phyloP scores from a whole-genome alignment of 106 monocot species.

The Xerophyta viscosa region DNA sequence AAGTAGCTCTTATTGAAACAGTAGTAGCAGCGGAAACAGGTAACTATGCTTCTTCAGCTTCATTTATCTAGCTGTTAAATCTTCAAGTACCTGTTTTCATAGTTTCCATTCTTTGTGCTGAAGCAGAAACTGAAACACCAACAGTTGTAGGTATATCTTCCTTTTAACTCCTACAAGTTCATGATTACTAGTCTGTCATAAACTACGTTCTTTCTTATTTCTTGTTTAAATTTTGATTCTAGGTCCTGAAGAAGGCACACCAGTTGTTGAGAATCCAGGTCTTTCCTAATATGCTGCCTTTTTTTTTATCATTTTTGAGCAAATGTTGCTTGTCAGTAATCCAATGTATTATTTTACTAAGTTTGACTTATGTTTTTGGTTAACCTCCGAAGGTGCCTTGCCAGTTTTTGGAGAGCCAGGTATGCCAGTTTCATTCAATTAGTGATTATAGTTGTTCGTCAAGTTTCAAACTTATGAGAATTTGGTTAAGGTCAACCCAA shows the following conservation, averaged over 20 bases:
- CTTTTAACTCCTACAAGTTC: background rate
- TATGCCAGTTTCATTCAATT: background rate
- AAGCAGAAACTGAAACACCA: background rate
- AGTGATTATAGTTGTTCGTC: background rate
- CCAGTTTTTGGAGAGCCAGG: background rate
- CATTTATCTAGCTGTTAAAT: background rate
- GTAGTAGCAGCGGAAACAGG: no score
- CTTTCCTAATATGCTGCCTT: no score
- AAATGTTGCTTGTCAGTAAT: background rate
- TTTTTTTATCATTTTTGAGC: no score
- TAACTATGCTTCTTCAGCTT: background rate
- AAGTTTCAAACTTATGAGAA: background rate
- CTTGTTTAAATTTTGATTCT: no score
- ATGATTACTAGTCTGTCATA: background rate
- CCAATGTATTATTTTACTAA: background rate
- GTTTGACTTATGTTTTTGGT: background rate
- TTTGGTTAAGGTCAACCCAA: no score
- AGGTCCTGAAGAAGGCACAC: no score
- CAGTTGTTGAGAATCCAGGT: no score
- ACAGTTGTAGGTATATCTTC: background rate
- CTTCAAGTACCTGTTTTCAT: background rate
- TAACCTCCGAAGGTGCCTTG: background rate
- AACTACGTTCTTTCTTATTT: background rate
- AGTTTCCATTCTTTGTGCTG: background rate
- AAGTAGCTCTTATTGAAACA: no score